Conservation (phyloP, 164 flowering plant species). For the Amborella trichopoda region DNA sequence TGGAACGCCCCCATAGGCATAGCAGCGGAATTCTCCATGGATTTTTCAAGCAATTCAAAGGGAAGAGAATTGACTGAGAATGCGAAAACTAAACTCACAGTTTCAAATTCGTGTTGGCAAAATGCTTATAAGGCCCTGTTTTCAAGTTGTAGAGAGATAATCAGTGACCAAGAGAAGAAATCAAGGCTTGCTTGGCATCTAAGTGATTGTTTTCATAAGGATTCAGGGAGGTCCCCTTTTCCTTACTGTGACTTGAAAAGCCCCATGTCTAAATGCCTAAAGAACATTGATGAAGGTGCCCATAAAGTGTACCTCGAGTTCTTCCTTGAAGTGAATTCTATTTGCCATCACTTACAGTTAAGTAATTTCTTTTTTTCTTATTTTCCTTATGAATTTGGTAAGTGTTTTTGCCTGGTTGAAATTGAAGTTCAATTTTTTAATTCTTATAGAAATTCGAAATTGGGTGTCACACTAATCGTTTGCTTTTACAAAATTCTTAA, state of each 20-base stretch:
- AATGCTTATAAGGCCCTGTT: slow-evolving; percentile 53
- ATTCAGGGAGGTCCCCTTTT: slow-evolving; percentile 47
- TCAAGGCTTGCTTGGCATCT: slow-evolving; percentile 70
- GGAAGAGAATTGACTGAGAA: slow-evolving; percentile 34
- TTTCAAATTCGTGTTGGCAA: slow-evolving; percentile 55
- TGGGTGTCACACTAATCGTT: no score
- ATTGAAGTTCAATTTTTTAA: neutral
- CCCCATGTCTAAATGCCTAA: slow-evolving; percentile 42
- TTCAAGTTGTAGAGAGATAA: slow-evolving; percentile 48
- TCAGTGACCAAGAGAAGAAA: slow-evolving; percentile 44
- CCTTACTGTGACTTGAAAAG: slow-evolving; percentile 42
- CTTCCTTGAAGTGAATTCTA: slow-evolving; percentile 64
- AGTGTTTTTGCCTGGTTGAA: neutral
- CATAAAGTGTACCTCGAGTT: slow-evolving; percentile 45
- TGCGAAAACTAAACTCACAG: slow-evolving; percentile 29
- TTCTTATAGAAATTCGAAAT: neutral
- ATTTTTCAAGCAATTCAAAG: slow-evolving; percentile 20
- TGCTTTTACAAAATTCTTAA: no score
- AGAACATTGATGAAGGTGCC: slow-evolving; percentile 30
- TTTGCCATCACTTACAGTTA: slow-evolving; percentile 86
- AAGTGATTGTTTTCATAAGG: slow-evolving; percentile 68
- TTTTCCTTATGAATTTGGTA: neutral
- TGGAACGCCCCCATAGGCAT: slow-evolving; percentile 1
- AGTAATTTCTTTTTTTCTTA: slow-evolving; percentile 4
- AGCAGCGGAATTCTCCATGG: slow-evolving; percentile 49